A percentile compares a stretch with the other conserved stretches of the same genome.
Conservation (phyloP, 768 basidiomycete species). For the Rubroboletus pulcherrimus region DNA sequence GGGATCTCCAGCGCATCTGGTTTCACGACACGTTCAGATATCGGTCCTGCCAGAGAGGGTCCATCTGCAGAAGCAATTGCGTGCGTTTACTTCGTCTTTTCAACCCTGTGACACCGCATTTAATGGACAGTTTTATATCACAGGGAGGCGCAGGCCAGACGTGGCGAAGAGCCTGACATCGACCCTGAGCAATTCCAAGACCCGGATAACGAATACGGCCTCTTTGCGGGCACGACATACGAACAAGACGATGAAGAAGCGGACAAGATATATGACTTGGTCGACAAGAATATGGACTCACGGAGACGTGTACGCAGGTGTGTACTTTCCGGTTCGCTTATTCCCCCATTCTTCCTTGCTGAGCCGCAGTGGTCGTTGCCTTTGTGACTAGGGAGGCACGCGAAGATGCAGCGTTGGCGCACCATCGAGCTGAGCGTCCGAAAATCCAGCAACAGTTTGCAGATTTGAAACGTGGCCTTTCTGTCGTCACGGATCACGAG, state of each 20-base stretch:
- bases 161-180: slow-evolving; percentile 85
- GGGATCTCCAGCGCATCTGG: slow-evolving; percentile 71
- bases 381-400: slow-evolving; percentile 56
- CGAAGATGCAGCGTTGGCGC: slow-evolving; percentile 69
- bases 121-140: not conserved
- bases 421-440: slow-evolving; percentile 81
- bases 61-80: slow-evolving; percentile 90
- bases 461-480: slow-evolving; percentile 88
- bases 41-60: slow-evolving; percentile 94
- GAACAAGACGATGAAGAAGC: slow-evolving; percentile 98
- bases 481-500: slow-evolving; percentile 82
- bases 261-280: slow-evolving; percentile 90
- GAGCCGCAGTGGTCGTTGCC: not conserved
- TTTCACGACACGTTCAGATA: slow-evolving; percentile 97
- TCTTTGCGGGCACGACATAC: slow-evolving; percentile 94
- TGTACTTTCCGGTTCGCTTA: slow-evolving; percentile 46
- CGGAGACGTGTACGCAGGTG: slow-evolving; percentile 76
- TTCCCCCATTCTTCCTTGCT: not conserved
- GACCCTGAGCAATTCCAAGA: slow-evolving; percentile 94
- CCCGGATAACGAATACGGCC: slow-evolving; percentile 94
- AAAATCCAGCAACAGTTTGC: slow-evolving; percentile 96
- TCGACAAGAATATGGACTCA: slow-evolving; percentile 88
- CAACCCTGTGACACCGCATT: not conserved
- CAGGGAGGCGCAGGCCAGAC: slow-evolving; percentile 80
- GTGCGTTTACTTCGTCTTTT: slow-evolving; percentile 41